Base-by-base conservation (phyloP, 345 rosid genomes). In the Atalantia buxifolia region DNA sequence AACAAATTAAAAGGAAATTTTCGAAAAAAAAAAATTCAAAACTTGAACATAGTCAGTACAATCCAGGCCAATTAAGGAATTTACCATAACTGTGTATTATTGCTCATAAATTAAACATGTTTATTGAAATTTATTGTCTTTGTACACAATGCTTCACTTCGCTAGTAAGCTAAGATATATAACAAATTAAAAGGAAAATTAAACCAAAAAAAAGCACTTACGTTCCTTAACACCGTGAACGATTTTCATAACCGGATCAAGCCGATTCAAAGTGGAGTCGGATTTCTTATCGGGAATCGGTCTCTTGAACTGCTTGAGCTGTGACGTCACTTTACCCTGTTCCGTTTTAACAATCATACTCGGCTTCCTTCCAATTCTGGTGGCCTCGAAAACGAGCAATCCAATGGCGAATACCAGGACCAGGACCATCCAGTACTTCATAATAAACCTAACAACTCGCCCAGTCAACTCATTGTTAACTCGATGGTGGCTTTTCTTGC, bases 361-460 rank as follows among this genome's bases (percentile, higher is more conserved):
- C 4, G 89, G 80, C 56, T 79, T 83, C 45, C 72, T 80, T 4
- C 88, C 91, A 74, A 95, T 87, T 71, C 91, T 87, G 0, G 89
- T 84, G 66, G 90, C 92, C 88, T 93, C 93, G 33, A 87, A 92
- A 30, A 89, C 45, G 7, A 95, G 88, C 76, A 95, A 77, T 4
- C 81, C 91, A 42, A 83, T 84, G 0, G 92, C 92, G 0, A 85
- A 88, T 24, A 90, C 81, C 69, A 91, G 80, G 72, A 95, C 72
- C 53, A 92, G 72, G 48, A 90, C 33, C 30, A 78, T 81, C 98
- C 98, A 93, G 82, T 89, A 90, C 71, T 73, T 90, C 5, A 89
- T 69, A 76, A 93, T 76, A 53, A 89, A 81, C 83, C 93, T 84
- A 22, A 87, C 33, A 60, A 84, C 22, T 76, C 89, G 83, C 42